A percentile compares a stretch with the other conserved stretches of the same genome.
Evolutionary conservation across 352 stramenopile genomes (phyloP).

Genomic region (Pythium oligandrum): DNA sequence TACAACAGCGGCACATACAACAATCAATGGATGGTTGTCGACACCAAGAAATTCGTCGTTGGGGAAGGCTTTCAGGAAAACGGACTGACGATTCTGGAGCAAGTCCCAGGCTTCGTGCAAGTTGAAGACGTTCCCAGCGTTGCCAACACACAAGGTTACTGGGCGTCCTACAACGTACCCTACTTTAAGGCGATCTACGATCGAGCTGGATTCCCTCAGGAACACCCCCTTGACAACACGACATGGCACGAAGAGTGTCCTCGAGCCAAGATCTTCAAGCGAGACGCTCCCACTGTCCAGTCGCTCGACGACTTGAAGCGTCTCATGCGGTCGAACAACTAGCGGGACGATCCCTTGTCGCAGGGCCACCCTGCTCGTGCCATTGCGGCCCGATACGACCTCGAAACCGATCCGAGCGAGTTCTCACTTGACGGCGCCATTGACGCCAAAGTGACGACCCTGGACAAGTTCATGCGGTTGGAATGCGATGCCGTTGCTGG

Average conservation of each 20-base stretch:
- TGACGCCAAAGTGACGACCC: conserved; percentile 71
- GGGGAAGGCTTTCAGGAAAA: conserved; percentile 33
- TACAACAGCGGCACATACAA: conserved; percentile 81
- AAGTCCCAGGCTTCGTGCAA: conserved; percentile 57
- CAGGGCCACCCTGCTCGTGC: conserved; percentile 38
- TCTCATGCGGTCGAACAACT: conserved; percentile 68
- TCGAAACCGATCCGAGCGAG: conserved; percentile 30
- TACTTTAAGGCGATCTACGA: conserved; percentile 65
- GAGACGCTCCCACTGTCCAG: conserved; percentile 37
- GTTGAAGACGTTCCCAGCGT: conserved; percentile 44
- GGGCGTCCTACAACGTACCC: conserved; percentile 80
- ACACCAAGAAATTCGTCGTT: conserved; percentile 48
- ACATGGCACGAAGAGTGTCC: conserved; percentile 13
- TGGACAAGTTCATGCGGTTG: conserved; percentile 22
- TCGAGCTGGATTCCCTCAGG: conserved; percentile 36
- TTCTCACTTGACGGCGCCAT: conserved; percentile 51
- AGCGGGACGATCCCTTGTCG: conserved; percentile 43
- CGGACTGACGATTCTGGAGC: conserved; percentile 63
- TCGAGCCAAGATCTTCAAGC: conserved; percentile 58
- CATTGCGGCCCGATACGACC: conserved; percentile 64
- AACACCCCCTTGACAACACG: too few relatives aligned
- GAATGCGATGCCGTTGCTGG: conserved; percentile 56
- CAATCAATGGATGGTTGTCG: conserved; percentile 83
- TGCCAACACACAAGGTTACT: conserved; percentile 61
- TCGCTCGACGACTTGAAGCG: conserved; percentile 51